Base-by-base conservation (phyloP, 495 filamentous ascomycete species). In the Hypoxylon fragiforme region DNA sequence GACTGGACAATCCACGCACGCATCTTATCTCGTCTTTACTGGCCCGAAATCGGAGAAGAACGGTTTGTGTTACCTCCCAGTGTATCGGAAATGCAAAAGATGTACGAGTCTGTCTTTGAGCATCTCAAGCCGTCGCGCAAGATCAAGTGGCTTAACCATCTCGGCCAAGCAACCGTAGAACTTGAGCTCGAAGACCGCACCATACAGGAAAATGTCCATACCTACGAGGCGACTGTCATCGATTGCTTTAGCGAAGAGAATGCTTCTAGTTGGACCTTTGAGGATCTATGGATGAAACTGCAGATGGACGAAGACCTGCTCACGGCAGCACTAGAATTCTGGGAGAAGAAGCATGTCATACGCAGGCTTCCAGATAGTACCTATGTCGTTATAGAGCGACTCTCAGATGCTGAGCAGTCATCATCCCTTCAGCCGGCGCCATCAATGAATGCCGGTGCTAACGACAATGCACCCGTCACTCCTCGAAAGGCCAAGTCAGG, bases 21-120 rank as follows among this genome's bases (percentile, higher is more conserved):
- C 48, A 92, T 97, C 39, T 74, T 97, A 3, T 96, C 90, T 0
- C 82, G 89, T n/a, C 83, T 95, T 60, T 99, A 92, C 76, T 99
- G 94, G 94, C 92, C 95, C 0, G 75, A 85, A 1, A 74, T 97
- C 8, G 85, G 90, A 34, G 82, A 87, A 14, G 88, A 92, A 57
- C 77, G 77, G 18, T 97, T 95, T 71, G 66, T 73, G 24, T 71
- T 95, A 7, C 94, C 95, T 3, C 44, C 71, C 0, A 75, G 77
- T 26, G 84, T 97, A 26, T 46, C 68, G 3, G 65, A 77, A 1
- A 70, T 89, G 19, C 89, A 92, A 68, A 70, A 81, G 42, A 74
- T 71, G 16, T 98, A 96, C 72, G 81, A 86, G 36, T 60, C 69
- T 3, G 86, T 85, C n/a, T 98, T 96, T 66, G 85, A 90, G 60